Base-by-base conservation (phyloP, 768 basidiomycete species). In the Suillus spraguei region DNA sequence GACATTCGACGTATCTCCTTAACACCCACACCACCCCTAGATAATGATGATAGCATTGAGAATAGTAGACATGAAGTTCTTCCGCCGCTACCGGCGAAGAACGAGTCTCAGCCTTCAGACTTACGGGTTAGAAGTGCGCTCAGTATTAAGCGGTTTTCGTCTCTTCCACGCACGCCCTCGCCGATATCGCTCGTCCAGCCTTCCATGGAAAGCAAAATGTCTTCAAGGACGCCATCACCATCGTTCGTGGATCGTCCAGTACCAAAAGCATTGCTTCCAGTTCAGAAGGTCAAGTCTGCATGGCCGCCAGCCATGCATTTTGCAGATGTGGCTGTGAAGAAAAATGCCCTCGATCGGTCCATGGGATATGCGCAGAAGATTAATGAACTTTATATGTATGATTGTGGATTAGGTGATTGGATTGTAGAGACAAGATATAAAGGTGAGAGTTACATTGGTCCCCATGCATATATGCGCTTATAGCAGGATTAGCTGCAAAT, bases 401-500 rank as follows among this genome's bases (percentile, higher is more conserved):
- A 94, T 69, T 90, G 89, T 67, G 92, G 94, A 38, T 76, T 95
- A 60, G 78, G 79, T 22, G 87, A 90, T n/a, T 96, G 94, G 94
- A 75, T 94, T 32, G 66, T 77, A 44, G 82, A 84, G 62, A 82
- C 82, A 61, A 84, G 76, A 66, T 75, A 79, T 60, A 81, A 82
- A 81, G 83, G 92, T 91, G 68, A 32, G 66, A 67, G 41, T 49
- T 47, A 56, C 44, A 54, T 60, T 22, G 17, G 14, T 28, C 49
- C 53, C 52, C 49, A 22, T 41, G 22, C 35, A 41, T 61, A 44
- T 28, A 65, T 50, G 46, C 60, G 36, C 49, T 60, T 64, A 59
- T 67, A 59, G 13, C 41, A 52, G 53, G n/a, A 64, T 24, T 46
- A 69, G 71, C 67, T 53, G 65, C 70, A 28, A 69, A 69, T 36